Conservation (phyloP, 805 yeast species). For the Nakazawaea ambrosiae region DNA sequence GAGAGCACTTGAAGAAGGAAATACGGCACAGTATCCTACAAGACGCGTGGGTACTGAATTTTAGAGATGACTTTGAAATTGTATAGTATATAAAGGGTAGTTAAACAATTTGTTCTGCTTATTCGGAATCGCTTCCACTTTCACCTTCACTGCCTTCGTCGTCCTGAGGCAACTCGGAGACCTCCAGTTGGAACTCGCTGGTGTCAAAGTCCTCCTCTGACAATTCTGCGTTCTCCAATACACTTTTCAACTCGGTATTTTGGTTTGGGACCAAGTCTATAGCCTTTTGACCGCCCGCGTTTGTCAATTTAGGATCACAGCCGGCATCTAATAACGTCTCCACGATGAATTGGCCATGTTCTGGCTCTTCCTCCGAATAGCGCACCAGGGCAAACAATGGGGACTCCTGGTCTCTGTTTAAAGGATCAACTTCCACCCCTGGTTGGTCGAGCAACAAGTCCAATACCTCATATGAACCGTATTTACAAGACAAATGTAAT, state of each 20-base stretch:
- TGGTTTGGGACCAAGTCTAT: slow-evolving; percentile 49
- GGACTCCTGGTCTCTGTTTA: slow-evolving; percentile 72
- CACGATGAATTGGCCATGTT: slow-evolving; percentile 70
- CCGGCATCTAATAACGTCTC: slow-evolving; percentile 90
- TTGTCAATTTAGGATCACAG: slow-evolving; percentile 63
- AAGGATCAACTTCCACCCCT: slow-evolving; percentile 86
- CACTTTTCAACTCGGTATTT: slow-evolving; percentile 47
- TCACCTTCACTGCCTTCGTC: slow-evolving; percentile 21
- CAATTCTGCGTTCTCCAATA: slow-evolving; percentile 78
- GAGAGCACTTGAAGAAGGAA: neutral
- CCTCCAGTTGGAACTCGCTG: slow-evolving; percentile 28
- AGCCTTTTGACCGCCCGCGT: slow-evolving; percentile 65
- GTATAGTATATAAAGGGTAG: too few relatives aligned
- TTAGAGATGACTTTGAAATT: slow-evolving; percentile 31
- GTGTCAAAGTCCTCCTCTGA: slow-evolving; percentile 39
- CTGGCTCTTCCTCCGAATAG: slow-evolving; percentile 74
- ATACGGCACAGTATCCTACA: slow-evolving; percentile 9
- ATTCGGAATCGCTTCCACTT: slow-evolving; percentile 31
- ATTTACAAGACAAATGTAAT: slow-evolving; percentile 71
- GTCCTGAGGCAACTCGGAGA: slow-evolving; percentile 30
- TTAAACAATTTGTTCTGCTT: too few relatives aligned
- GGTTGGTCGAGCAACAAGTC: slow-evolving; percentile 79
- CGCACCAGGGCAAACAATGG: slow-evolving; percentile 84
- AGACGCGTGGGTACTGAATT: slow-evolving; percentile 3
- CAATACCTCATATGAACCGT: slow-evolving; percentile 82